Conservation (phyloP, 495 filamentous ascomycete genomes). For the Aspergillus sclerotiicarbonarius region DNA sequence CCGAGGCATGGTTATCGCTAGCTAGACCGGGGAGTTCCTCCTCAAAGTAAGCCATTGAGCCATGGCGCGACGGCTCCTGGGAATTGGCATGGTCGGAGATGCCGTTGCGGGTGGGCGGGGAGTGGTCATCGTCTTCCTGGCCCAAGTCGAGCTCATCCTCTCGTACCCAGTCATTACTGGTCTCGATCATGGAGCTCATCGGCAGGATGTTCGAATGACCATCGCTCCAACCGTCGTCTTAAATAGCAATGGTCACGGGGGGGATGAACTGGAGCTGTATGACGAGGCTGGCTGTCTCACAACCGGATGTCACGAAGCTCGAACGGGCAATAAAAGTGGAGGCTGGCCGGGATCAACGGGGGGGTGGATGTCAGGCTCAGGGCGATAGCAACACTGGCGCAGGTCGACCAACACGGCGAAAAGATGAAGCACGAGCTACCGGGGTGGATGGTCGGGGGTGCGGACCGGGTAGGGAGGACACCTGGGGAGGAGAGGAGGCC, state of each 20-base stretch:
- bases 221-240: slow-evolving; percentile 31
- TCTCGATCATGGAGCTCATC: slow-evolving; percentile 54
- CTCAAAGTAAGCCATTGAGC: slow-evolving; percentile 21
- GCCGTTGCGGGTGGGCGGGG: slow-evolving; percentile 24
- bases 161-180: slow-evolving; percentile 43
- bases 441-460: too few relatives aligned
- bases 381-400: background rate
- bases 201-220: slow-evolving; percentile 42
- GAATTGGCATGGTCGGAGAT: slow-evolving; percentile 18
- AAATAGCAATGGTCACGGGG: background rate
- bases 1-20: slow-evolving; percentile 21
- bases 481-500: too few relatives aligned
- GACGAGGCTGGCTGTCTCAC: slow-evolving; percentile 1
- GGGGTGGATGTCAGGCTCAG: background rate
- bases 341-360: background rate
- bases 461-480: too few relatives aligned
- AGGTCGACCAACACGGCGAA: background rate
- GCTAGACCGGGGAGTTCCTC: slow-evolving; percentile 31
- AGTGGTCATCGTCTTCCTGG: slow-evolving; percentile 30
- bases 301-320: slow-evolving; percentile 1
- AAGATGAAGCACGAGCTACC: background rate
- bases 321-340: background rate
- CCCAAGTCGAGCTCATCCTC: slow-evolving; percentile 51
- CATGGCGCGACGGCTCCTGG: slow-evolving; percentile 9
- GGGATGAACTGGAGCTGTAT: background rate